A percentile compares a stretch with the other conserved stretches of the same genome.
Evolutionary conservation across 83 land plant species (phyloP).

Genomic region (Diphasiastrum complanatum): DNA sequence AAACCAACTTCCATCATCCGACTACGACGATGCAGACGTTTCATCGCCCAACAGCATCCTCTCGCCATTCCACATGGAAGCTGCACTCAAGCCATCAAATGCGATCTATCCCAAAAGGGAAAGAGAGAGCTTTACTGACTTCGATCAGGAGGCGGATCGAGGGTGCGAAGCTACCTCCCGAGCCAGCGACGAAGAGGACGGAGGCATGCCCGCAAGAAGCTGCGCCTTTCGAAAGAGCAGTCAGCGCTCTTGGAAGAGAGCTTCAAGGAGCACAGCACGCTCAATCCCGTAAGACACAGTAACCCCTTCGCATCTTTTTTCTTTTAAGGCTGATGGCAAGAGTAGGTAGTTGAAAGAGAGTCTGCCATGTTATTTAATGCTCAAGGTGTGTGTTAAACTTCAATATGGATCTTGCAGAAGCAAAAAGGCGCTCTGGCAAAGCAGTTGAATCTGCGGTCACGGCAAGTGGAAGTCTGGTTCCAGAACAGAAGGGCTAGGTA

Average conservation of each 20-base stretch:
- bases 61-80: background rate
- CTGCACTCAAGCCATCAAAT: background rate
- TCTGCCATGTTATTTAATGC: background rate
- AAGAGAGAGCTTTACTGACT: background rate
- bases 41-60: background rate
- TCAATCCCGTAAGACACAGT: slow-evolving; percentile 10
- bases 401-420: slow-evolving; percentile 6
- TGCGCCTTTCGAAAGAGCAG: slow-evolving; percentile 17
- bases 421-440: slow-evolving; percentile 9
- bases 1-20: background rate
- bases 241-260: slow-evolving; percentile 18
- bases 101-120: background rate
- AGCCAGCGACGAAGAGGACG: slow-evolving; percentile 11
- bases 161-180: slow-evolving; percentile 1
- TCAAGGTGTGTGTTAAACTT: background rate
- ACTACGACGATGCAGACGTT: background rate
- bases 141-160: background rate
- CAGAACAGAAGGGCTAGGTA: slow-evolving; percentile 10
- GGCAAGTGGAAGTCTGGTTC: slow-evolving; percentile 20
- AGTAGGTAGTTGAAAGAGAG: background rate
- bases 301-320: background rate
- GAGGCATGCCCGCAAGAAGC: slow-evolving; percentile 11
- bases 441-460: background rate
- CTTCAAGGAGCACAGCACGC: slow-evolving; percentile 19
- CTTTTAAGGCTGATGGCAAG: too few relatives aligned